Conservation (phyloP, 1,284 basidiomycete genomes). For the Ceratobasidium papillatum region DNA sequence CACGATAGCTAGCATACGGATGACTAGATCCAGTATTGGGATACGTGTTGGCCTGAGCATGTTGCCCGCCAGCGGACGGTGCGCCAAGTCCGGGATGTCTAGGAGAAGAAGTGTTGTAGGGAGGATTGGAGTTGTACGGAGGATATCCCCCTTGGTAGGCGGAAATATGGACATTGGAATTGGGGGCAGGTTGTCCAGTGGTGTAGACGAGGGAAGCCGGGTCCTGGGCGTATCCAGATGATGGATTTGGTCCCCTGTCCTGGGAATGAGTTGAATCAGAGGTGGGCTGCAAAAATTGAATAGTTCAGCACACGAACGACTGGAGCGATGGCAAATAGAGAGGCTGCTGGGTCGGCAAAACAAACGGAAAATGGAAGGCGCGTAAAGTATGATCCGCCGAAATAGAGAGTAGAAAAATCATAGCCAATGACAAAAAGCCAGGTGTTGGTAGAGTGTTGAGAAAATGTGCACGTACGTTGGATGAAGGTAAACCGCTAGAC, state of each 20-base stretch:
- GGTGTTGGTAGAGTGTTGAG: neutral
- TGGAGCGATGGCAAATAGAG: neutral
- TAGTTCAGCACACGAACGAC: neutral
- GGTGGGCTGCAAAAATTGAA: slow-evolving; percentile 17
- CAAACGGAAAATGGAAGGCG: neutral
- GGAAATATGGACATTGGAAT: neutral
- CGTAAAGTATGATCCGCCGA: slow-evolving; percentile 14
- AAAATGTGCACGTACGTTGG: slow-evolving; percentile 8
- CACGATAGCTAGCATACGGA: slow-evolving; percentile 16
- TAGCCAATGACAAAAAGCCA: neutral
- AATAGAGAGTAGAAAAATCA: slow-evolving; percentile 1
- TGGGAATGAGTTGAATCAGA: slow-evolving; percentile 11
- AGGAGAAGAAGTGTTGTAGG: slow-evolving; percentile 19
- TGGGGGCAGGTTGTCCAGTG: slow-evolving; percentile 9
- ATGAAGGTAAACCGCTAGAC: slow-evolving; percentile 15
- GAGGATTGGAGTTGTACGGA: slow-evolving; percentile 14
- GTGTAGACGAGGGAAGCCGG: slow-evolving; percentile 31
- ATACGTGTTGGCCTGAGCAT: slow-evolving; percentile 26
- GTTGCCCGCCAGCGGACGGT: neutral
- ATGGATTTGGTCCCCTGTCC: neutral
- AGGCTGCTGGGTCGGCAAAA: neutral
- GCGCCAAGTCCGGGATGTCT: slow-evolving; percentile 14
- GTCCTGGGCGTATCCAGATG: slow-evolving; percentile 12
- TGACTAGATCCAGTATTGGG: slow-evolving; percentile 12
- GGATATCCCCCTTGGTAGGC: slow-evolving; percentile 22